Percentiles rank a stretch among this genome's conserved stretches.
phyloP scores from a whole-genome alignment of 2,329 filamentous ascomycete species.

The Hymenoscyphus scutula region DNA sequence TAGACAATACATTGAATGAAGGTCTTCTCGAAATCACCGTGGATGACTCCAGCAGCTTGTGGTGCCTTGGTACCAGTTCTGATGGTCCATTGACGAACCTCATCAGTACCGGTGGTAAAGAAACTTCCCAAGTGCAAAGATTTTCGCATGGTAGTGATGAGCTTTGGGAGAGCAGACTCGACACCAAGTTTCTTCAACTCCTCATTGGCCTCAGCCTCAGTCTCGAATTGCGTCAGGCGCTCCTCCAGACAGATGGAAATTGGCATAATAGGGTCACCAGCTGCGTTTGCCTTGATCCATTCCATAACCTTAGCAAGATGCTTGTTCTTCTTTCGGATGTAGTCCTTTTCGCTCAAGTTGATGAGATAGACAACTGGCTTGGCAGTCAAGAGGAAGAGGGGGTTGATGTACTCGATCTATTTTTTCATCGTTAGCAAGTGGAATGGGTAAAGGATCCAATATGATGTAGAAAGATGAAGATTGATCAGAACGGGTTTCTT shows the following conservation, averaged over 20 bases:
- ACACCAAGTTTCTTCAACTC: conserved; percentile 87
- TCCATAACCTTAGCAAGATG: conserved; percentile 88
- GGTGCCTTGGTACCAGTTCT: conserved; percentile 96
- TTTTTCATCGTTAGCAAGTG: conserved; percentile 22
- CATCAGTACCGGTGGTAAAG: conserved; percentile 94
- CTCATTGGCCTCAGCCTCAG: conserved; percentile 72
- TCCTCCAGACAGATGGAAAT: conserved; percentile 93
- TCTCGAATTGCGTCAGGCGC: conserved; percentile 76
- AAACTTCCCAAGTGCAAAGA: conserved; percentile 87
- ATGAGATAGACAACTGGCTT: conserved; percentile 97
- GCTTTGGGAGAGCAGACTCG: conserved; percentile 87
- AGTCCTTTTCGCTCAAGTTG: conserved; percentile 96
- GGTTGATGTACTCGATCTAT: conserved; percentile 96
- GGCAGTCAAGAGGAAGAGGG: conserved; percentile 88
- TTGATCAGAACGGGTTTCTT: conserved; percentile 44
- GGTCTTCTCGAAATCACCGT: conserved; percentile 98
- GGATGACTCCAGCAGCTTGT: conserved; percentile 94
- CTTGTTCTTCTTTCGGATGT: conserved; percentile 99
- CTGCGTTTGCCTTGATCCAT: conserved; percentile 90
- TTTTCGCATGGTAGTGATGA: conserved; percentile 91
- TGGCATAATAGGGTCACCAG: conserved; percentile 86
- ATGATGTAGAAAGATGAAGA: conserved; percentile 17
- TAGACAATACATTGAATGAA: conserved; percentile 97
- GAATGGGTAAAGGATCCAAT: conserved; percentile 26
- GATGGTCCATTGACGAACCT: conserved; percentile 98